A percentile compares a stretch with the other conserved stretches of the same genome.
These are phyloP conservation scores for Sonneratia caseolaris DNA, from an alignment of 345 rosid genomes.

Conservation along the genomic window DNA sequence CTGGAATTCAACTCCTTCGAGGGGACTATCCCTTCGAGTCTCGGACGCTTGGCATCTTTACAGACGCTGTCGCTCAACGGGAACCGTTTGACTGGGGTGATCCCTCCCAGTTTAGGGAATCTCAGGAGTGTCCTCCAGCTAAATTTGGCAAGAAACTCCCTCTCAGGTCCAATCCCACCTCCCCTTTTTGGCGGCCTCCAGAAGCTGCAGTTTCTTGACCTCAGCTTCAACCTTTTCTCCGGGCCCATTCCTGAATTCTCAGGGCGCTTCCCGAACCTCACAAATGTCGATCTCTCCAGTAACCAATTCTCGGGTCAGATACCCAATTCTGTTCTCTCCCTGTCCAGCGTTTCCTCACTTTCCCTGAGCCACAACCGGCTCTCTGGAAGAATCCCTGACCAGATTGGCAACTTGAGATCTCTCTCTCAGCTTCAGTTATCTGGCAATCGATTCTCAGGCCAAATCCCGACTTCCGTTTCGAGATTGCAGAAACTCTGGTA, in stretches of 20 bases:
- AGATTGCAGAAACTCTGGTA: slow-evolving; percentile 66
- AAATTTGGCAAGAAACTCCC: slow-evolving; percentile 45
- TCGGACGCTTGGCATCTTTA: slow-evolving; percentile 47
- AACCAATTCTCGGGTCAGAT: slow-evolving; percentile 54
- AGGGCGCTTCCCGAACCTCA: slow-evolving; percentile 40
- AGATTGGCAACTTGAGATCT: slow-evolving; percentile 51
- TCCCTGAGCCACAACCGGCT: slow-evolving; percentile 58
- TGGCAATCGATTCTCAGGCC: slow-evolving; percentile 55
- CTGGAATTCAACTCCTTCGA: slow-evolving; percentile 65
- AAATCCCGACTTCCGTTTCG: slow-evolving; percentile 55
- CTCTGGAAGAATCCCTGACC: slow-evolving; percentile 54
- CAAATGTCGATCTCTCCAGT: slow-evolving; percentile 51
- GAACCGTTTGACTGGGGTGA: slow-evolving; percentile 49
- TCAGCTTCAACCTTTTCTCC: slow-evolving; percentile 62
- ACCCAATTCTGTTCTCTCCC: slow-evolving; percentile 48
- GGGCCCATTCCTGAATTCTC: slow-evolving; percentile 53
- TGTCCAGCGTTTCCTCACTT: slow-evolving; percentile 44
- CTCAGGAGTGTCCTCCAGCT: slow-evolving; percentile 34
- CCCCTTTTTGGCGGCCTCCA: slow-evolving; percentile 32
- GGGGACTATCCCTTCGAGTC: slow-evolving; percentile 53
- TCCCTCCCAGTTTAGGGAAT: slow-evolving; percentile 60
- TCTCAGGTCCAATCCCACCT: slow-evolving; percentile 62
- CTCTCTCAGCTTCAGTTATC: slow-evolving; percentile 59
- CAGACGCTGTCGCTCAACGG: slow-evolving; percentile 49
- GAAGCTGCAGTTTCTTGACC: slow-evolving; percentile 56